These are phyloP conservation scores for Alternaria triticina DNA, from an alignment of 2,329 filamentous ascomycete species.

Conservation along the genomic window DNA sequence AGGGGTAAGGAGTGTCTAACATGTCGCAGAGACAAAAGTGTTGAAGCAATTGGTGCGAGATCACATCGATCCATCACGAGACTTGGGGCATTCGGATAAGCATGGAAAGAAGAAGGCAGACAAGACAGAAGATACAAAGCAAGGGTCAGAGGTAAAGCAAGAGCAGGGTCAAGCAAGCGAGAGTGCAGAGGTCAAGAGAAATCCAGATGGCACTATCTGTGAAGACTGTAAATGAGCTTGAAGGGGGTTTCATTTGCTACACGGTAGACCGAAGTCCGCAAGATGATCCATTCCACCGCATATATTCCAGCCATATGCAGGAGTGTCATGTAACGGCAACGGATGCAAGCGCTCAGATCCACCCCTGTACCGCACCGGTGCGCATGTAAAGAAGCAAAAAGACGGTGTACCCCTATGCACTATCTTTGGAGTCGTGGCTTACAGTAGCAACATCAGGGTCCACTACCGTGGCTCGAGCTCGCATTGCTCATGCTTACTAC, in stretches of 20 bases:
- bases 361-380: background rate
- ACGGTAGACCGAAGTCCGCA: background rate
- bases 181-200: slow-evolving; percentile 30
- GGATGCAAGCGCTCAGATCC: background rate
- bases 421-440: background rate
- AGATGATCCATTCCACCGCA: background rate
- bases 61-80: slow-evolving; percentile 75
- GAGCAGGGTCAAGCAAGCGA: background rate
- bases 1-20: background rate
- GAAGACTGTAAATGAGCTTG: slow-evolving; percentile 44
- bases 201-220: slow-evolving; percentile 45
- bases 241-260: background rate
- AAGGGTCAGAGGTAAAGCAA: background rate
- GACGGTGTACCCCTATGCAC: background rate
- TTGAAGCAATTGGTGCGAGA: slow-evolving; percentile 85
- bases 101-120: slow-evolving; percentile 45
- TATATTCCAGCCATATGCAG: too few species aligned
- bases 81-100: slow-evolving; percentile 74
- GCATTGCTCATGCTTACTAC: background rate
- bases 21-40: slow-evolving; percentile 75
- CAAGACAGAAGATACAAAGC: slow-evolving; percentile 8
- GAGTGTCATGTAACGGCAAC: background rate
- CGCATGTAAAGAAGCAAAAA: background rate
- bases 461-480: background rate
- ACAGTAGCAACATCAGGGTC: background rate